A percentile compares a stretch with the other conserved stretches of the same genome.
Evolutionary conservation across 805 yeast species (phyloP).

Genomic region (Candida boidinii): DNA sequence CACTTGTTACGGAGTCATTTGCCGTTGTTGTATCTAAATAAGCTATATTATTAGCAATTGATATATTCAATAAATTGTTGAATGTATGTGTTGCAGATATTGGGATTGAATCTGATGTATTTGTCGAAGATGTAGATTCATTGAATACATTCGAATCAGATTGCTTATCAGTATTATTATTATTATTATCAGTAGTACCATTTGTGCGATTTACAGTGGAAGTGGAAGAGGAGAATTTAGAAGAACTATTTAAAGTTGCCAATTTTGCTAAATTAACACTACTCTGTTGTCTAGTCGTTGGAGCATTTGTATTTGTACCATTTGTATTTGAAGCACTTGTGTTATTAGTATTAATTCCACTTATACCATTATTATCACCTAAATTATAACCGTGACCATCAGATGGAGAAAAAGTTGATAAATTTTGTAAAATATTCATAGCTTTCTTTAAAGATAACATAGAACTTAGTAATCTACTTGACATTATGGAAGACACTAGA

Average conservation of each 20-base stretch:
- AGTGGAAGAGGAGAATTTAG: conserved; percentile 1
- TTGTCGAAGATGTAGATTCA: no score
- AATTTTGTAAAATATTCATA: conserved; percentile 32
- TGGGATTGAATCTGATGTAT: conserved; percentile 9
- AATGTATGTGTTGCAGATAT: conserved; percentile 19
- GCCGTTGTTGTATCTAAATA: no score
- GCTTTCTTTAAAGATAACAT: conserved; percentile 36
- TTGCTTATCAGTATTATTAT: not conserved
- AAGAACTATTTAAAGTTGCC: conserved; percentile 1
- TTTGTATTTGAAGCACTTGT: not conserved
- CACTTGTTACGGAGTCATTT: conserved; percentile 15
- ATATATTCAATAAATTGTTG: conserved; percentile 18
- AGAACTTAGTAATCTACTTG: conserved; percentile 58
- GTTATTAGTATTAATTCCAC: no score
- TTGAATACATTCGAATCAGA: no score
- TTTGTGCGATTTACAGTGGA: not conserved
- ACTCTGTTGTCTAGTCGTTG: no score
- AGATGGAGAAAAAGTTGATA: conserved; percentile 51
- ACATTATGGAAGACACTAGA: conserved; percentile 57
- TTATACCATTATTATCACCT: not conserved
- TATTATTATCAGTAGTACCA: conserved; percentile 1
- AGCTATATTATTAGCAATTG: conserved; percentile 17
- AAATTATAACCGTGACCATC: conserved; percentile 44
- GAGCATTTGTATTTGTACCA: not conserved
- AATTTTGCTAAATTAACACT: no score